A percentile compares a stretch with the other conserved stretches of the same genome.
These are phyloP conservation scores for Brassica nigra DNA, from an alignment of 345 rosid species.

Conservation along the genomic window DNA sequence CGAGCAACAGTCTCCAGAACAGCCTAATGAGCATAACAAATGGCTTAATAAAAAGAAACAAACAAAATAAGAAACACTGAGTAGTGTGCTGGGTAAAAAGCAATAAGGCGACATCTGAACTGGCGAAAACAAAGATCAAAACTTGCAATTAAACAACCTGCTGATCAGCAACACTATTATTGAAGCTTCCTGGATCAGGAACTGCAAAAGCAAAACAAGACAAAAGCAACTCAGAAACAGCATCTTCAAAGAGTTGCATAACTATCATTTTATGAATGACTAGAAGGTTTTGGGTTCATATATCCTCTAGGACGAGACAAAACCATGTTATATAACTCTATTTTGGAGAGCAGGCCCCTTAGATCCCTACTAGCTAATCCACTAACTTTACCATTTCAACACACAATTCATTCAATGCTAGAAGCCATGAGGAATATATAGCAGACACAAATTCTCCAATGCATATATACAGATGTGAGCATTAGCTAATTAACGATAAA, in stretches of 20 bases:
- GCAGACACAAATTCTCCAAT: not conserved
- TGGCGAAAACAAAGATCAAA: constrained; percentile 12
- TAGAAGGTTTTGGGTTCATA: not conserved
- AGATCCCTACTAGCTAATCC: not conserved
- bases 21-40: constrained; percentile 57
- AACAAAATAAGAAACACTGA: not conserved
- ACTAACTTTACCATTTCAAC: not conserved
- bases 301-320: not conserved
- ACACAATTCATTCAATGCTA: constrained; percentile 18
- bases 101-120: not conserved
- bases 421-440: constrained; percentile 19
- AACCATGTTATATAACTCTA: not conserved
- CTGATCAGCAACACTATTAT: constrained; percentile 80
- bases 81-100: not conserved
- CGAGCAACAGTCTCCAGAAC: constrained; percentile 93
- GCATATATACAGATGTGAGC: not conserved
- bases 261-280: not conserved
- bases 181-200: constrained; percentile 82
- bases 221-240: not conserved
- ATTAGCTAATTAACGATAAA: constrained; percentile 22
- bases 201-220: constrained; percentile 46
- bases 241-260: not conserved
- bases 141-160: constrained; percentile 54
- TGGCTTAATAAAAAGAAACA: not conserved
- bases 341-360: too few relatives aligned